Percentiles rank a stretch among this genome's conserved stretches.
Evolutionary conservation across 2,329 filamentous ascomycete genomes (phyloP).

Genomic region (Verticillium nubilum): DNA sequence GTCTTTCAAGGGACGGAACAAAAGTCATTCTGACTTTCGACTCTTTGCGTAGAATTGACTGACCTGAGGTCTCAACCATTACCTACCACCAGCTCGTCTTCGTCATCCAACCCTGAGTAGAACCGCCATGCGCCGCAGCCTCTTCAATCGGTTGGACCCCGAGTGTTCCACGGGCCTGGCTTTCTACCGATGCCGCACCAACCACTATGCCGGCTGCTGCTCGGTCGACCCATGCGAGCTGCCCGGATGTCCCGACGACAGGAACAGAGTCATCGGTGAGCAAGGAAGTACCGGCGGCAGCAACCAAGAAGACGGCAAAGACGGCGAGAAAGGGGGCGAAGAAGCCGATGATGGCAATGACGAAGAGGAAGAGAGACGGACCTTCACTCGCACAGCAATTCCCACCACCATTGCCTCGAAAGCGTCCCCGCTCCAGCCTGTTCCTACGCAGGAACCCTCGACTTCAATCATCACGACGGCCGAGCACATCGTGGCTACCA

Average conservation of each 20-base stretch:
- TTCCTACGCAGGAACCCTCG: not conserved
- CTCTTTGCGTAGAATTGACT: not conserved
- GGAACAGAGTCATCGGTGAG: not conserved
- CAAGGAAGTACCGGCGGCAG: not conserved
- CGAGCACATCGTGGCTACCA: not conserved
- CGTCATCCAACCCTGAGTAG: not conserved
- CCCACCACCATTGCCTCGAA: not conserved
- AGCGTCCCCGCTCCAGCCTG: not conserved
- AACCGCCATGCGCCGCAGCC: not conserved
- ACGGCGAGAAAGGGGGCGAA: not conserved
- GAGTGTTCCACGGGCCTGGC: constrained; percentile 21
- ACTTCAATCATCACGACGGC: not conserved
- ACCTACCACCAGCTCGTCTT: not conserved
- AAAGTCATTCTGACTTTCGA: not conserved
- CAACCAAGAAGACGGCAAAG: not conserved
- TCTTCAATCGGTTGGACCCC: not conserved
- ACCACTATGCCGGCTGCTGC: constrained; percentile 40
- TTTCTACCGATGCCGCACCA: constrained; percentile 32
- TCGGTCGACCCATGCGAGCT: constrained; percentile 33
- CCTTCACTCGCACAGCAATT: not conserved
- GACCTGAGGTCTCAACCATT: not conserved
- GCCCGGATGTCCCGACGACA: constrained; percentile 21
- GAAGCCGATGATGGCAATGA: not conserved
- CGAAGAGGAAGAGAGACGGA: not conserved
- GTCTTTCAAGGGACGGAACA: not conserved